A percentile compares a stretch with the other conserved stretches of the same genome.
Conservation (phyloP, 1,284 basidiomycete genomes). For the Neolentinus lepideus region DNA sequence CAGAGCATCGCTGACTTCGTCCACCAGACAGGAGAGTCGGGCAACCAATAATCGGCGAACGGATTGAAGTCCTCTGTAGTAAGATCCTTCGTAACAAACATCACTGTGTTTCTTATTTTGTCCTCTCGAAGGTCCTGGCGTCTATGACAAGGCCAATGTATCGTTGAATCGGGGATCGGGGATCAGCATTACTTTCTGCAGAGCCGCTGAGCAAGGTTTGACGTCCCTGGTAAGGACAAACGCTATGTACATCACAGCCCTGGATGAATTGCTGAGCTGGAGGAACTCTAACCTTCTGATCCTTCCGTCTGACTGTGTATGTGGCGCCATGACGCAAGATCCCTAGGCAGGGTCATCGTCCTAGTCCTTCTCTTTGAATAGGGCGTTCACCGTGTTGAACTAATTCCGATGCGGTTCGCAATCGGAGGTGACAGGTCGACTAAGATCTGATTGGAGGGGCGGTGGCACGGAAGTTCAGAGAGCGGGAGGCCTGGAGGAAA, state of each 20-base stretch:
- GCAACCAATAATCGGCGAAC: not conserved
- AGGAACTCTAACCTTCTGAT: not conserved
- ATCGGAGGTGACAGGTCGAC: not conserved
- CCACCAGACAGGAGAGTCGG: not conserved
- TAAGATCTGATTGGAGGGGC: not conserved
- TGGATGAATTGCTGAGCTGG: not conserved
- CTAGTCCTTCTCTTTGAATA: not conserved
- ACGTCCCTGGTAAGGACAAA: not conserved
- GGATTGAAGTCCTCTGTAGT: not conserved
- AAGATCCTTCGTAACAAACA: not conserved
- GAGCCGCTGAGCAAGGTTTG: not conserved
- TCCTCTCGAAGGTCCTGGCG: not conserved
- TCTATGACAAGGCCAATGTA: not conserved
- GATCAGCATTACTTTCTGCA: not conserved
- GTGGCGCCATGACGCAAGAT: not conserved
- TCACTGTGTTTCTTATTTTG: not conserved
- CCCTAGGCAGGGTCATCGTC: not conserved
- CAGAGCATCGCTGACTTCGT: not conserved
- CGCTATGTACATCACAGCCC: not conserved
- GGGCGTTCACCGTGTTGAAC: not conserved
- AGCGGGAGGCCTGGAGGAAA: not conserved
- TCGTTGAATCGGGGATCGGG: not conserved
- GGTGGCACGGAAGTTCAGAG: not conserved
- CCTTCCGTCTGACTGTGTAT: too few relatives aligned
- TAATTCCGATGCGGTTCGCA: not conserved